Evolutionary conservation across 2,329 filamentous ascomycete species (phyloP), one percentile per base, ranked within the genome.

Genomic region (Neonectria sp.): DNA sequence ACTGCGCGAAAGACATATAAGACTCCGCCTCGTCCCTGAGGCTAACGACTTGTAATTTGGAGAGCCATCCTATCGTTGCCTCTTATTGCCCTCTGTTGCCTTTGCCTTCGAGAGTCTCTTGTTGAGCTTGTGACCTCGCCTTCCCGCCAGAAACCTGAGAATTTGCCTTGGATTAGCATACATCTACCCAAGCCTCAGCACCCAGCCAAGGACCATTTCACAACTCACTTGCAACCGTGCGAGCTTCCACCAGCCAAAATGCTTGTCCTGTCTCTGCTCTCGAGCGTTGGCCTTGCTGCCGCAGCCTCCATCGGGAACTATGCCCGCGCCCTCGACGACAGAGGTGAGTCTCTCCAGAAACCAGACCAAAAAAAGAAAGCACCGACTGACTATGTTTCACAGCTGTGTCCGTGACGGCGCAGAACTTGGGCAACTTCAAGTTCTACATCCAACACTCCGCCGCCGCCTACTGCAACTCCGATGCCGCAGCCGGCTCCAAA

Each of bases 401-500:
- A 63, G 29, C 40, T 40, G 69, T 70, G 24, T 48, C 67, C 4
- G 73, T 82, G 55, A 79, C 79, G 7, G 40, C 69, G 3, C 65
- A 74, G 11, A 75, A 84, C 35, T 74, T 85, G 15, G 68, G 71
- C 65, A 80, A 79, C 63, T 79, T 89, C 68, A 73, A 81, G 57
- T 85, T 86, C 73, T 89, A 83, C 70, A 80, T 82, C 33, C 83
- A 90, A 76, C 88, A 88, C 70, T 79, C 87, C 4, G 83, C 80
- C 2, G 85, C 87, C 4, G 80, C 84, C 3, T 88, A 88, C 77
- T 90, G 88, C 81, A 89, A 89, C 77, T 82, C 77, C 58, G 75
- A 83, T 3, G 78, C 73, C 12, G 45, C 77, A 2, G 71, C 80
- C 1, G 85, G 85, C 33, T 70, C 81, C 9, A 52, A 69, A 17